Percentiles rank a stretch among this genome's conserved stretches.
Conservation (phyloP, 306 rosid genomes). For the Rubus idaeus region DNA sequence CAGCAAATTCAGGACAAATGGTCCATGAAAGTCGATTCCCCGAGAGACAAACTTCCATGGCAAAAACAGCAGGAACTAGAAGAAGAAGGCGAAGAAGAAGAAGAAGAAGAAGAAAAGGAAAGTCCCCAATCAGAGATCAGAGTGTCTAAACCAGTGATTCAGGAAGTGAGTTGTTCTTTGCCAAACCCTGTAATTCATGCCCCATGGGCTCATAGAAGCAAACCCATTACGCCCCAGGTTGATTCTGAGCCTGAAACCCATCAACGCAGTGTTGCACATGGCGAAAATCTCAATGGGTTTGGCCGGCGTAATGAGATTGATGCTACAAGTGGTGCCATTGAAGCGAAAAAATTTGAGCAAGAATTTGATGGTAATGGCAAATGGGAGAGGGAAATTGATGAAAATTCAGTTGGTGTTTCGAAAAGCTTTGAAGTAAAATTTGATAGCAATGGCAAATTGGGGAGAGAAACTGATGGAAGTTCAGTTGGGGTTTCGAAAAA, state of each 20-base stretch:
- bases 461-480: constrained; percentile 23
- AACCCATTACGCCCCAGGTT: constrained; percentile 19
- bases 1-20: constrained; percentile 74
- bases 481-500: constrained; percentile 16
- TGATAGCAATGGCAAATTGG: constrained; percentile 5
- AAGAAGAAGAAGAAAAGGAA: not conserved
- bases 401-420: constrained; percentile 16
- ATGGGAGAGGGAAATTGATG: constrained; percentile 20
- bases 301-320: not conserved
- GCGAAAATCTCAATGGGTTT: constrained; percentile 14
- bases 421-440: not conserved
- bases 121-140: constrained; percentile 6
- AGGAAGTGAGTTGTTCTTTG: constrained; percentile 32
- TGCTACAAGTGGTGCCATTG: not conserved
- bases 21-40: constrained; percentile 58
- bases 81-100: constrained; percentile 16
- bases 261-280: not conserved
- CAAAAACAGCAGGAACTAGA: constrained; percentile 28
- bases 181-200: constrained; percentile 39
- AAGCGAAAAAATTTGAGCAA: not conserved
- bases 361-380: not conserved
- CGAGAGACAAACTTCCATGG: constrained; percentile 73
- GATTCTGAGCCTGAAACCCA: constrained; percentile 27
- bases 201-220: constrained; percentile 68
- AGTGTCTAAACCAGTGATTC: constrained; percentile 28